Evolutionary conservation across 2,329 filamentous ascomycete genomes (phyloP).

Genomic region (Xylaria hypoxylon): DNA sequence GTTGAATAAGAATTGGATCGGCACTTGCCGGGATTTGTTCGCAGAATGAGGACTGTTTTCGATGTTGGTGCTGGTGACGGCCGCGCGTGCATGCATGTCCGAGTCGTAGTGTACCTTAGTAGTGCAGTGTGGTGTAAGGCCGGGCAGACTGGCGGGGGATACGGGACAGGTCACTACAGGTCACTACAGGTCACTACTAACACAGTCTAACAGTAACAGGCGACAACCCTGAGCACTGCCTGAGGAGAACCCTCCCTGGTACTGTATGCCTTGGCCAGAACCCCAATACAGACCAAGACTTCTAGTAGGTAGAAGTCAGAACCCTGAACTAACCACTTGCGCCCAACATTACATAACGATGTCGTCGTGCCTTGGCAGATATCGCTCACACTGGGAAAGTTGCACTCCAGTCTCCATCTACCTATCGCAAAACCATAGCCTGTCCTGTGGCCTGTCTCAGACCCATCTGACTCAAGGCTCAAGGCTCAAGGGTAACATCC

Average conservation of each 20-base stretch:
- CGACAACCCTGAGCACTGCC: not conserved
- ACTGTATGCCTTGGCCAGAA: too few relatives aligned
- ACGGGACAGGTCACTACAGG: not conserved
- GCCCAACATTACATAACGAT: slow-evolving; percentile 30
- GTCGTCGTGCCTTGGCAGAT: slow-evolving; percentile 18
- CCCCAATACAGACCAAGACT: too few relatives aligned
- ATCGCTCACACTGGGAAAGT: not conserved
- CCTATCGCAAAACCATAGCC: not conserved
- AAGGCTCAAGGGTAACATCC: slow-evolving; percentile 22
- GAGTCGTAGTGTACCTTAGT: too few relatives aligned
- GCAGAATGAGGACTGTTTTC: slow-evolving; percentile 16
- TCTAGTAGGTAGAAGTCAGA: not conserved
- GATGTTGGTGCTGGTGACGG: slow-evolving; percentile 18
- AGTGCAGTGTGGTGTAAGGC: not conserved
- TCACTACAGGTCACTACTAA: too few relatives aligned
- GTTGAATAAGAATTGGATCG: not conserved
- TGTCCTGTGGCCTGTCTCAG: not conserved
- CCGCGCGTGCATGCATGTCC: slow-evolving; percentile 16
- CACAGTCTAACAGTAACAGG: too few relatives aligned
- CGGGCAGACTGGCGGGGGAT: slow-evolving; percentile 7
- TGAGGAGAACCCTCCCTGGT: slow-evolving; percentile 2
- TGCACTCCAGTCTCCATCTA: not conserved
- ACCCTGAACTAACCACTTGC: slow-evolving; percentile 5
- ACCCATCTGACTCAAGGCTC: slow-evolving; percentile 12
- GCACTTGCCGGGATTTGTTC: slow-evolving; percentile 1